Conservation (phyloP, 768 basidiomycete genomes). For the Porpolomopsis calyptriformis region DNA sequence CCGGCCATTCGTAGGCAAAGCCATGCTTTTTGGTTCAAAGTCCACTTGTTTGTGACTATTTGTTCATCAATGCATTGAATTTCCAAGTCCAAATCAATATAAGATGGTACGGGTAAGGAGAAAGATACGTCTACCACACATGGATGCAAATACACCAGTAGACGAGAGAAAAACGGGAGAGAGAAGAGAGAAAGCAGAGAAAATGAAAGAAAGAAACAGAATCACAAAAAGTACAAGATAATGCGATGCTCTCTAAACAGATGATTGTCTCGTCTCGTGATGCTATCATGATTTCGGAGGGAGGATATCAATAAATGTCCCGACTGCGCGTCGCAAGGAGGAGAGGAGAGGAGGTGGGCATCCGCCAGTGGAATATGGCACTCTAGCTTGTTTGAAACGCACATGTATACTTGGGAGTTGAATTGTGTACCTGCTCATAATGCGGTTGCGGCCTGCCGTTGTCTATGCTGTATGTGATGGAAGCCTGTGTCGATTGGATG, state of each 20-base stretch:
- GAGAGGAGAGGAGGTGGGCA: slow-evolving; percentile 29
- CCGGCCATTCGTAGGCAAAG: slow-evolving; percentile 75
- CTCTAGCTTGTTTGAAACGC: slow-evolving; percentile 15
- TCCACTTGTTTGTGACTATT: too few species aligned
- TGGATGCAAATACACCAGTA: too few species aligned
- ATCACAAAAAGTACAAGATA: slow-evolving; percentile 20
- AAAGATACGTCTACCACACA: too few species aligned
- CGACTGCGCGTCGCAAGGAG: slow-evolving; percentile 19
- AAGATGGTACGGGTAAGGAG: too few species aligned
- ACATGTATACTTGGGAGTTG: background rate
- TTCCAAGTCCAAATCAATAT: too few species aligned
- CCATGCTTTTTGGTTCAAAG: slow-evolving; percentile 55
- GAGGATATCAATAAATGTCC: slow-evolving; percentile 18
- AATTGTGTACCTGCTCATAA: background rate
- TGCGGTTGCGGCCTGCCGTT: background rate
- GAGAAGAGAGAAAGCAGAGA: slow-evolving; percentile 10
- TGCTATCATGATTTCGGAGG: slow-evolving; percentile 22
- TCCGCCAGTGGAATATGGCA: slow-evolving; percentile 38
- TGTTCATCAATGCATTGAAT: too few species aligned
- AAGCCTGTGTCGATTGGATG: slow-evolving; percentile 26
- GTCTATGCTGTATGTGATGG: slow-evolving; percentile 27
- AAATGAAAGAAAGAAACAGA: slow-evolving; percentile 12
- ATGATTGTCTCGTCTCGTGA: slow-evolving; percentile 41
- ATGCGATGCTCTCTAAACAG: slow-evolving; percentile 49
- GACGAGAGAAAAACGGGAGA: too few species aligned